A percentile compares a stretch with the other conserved stretches of the same genome.
phyloP scores from a whole-genome alignment of 768 basidiomycete species.

The Clitopilus passeckerianus region DNA sequence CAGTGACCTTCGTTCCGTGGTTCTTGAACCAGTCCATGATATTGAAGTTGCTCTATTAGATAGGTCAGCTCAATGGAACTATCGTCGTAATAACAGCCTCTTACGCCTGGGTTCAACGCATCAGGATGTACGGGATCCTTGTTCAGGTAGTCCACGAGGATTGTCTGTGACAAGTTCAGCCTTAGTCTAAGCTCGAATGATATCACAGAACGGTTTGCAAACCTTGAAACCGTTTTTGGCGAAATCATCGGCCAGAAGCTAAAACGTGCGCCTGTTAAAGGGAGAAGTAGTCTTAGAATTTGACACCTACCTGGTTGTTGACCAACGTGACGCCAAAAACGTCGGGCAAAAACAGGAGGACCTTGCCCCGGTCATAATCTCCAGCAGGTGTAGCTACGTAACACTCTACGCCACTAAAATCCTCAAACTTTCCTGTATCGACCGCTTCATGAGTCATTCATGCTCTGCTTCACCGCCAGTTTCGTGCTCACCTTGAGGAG shows the following conservation, averaged over 20 bases:
- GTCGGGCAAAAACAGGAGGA: constrained; percentile 42
- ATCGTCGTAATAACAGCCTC: not conserved
- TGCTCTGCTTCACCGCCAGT: not conserved
- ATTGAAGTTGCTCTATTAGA: constrained; percentile 9
- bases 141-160: constrained; percentile 13
- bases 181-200: not conserved
- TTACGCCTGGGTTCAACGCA: constrained; percentile 10
- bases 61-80: not conserved
- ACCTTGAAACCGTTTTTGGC: constrained; percentile 10
- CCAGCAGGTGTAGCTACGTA: constrained; percentile 51
- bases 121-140: constrained; percentile 12
- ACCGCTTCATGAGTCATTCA: not conserved
- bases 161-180: constrained; percentile 4
- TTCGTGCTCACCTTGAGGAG: constrained; percentile 28
- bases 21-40: constrained; percentile 23
- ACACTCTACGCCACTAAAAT: constrained; percentile 39
- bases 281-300: not conserved
- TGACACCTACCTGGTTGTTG: constrained; percentile 10
- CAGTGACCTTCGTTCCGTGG: constrained; percentile 24
- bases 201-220: not conserved
- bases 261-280: too few relatives aligned
- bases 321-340: constrained; percentile 12
- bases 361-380: constrained; percentile 52
- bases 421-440: constrained; percentile 39
- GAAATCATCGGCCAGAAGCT: constrained; percentile 13